A percentile compares a stretch with the other conserved stretches of the same genome.
phyloP scores from a whole-genome alignment of 176 grass and related monocot species.

The Triticum aestivum region DNA sequence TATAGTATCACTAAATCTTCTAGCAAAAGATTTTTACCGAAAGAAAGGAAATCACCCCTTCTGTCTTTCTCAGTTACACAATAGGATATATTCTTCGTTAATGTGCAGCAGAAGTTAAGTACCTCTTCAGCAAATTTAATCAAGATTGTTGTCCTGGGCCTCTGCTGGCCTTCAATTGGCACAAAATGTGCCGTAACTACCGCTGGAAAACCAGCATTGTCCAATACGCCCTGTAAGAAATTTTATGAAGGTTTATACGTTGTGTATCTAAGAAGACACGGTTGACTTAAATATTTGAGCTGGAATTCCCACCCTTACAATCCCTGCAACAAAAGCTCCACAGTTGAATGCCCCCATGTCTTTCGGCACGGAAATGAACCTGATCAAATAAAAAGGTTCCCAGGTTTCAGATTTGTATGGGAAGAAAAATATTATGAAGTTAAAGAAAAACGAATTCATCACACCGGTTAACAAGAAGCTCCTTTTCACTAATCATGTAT shows the following conservation, averaged over 20 bases:
- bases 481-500: slow-evolving; percentile 99
- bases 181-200: slow-evolving; percentile 93
- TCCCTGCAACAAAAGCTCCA: slow-evolving; percentile 95
- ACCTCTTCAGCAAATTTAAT: slow-evolving; percentile 99
- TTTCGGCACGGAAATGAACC: slow-evolving; percentile 96
- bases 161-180: slow-evolving; percentile 85
- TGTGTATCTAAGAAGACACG: slow-evolving; percentile 6
- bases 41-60: background rate
- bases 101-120: slow-evolving; percentile 7
- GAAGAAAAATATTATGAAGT: slow-evolving; percentile 5
- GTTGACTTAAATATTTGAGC: background rate
- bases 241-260: background rate
- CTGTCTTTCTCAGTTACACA: background rate
- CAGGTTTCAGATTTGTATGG: background rate
- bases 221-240: slow-evolving; percentile 72
- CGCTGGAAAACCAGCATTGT: slow-evolving; percentile 82
- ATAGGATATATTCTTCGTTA: background rate
- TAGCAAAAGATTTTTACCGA: background rate
- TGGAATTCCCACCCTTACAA: slow-evolving; percentile 66
- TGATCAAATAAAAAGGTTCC: slow-evolving; percentile 36
- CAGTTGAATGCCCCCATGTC: slow-evolving; percentile 99
- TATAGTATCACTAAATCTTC: background rate
- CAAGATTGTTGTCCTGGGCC: slow-evolving; percentile 91
- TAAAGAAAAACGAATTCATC: background rate
- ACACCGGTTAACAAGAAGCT: slow-evolving; percentile 96